Conservation (phyloP, 2,329 filamentous ascomycete genomes). For the Penicillium frequentans region DNA sequence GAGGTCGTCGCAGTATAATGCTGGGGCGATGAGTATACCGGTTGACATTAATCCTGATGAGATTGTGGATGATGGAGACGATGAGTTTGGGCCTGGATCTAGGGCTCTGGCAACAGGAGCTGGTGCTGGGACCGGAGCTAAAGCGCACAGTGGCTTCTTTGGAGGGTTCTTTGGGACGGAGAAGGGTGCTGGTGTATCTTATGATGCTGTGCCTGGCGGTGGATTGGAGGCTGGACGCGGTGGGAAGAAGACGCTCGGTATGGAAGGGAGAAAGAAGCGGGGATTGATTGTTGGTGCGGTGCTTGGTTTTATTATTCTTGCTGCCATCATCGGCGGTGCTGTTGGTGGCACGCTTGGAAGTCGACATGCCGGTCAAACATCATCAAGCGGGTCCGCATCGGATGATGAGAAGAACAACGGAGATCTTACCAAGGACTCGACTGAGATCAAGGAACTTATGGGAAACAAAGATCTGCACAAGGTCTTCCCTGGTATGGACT, state of each 20-base stretch:
- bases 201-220: conserved; percentile 54
- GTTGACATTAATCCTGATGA: conserved; percentile 70
- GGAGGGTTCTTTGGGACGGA: conserved; percentile 44
- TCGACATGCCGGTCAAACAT: conserved; percentile 43
- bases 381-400: conserved; percentile 50
- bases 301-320: conserved; percentile 64
- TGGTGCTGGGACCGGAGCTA: conserved; percentile 46
- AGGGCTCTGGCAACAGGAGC: conserved; percentile 29
- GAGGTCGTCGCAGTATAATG: conserved; percentile 55
- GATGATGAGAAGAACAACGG: conserved; percentile 65
- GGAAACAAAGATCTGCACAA: conserved; percentile 82
- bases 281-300: conserved; percentile 69
- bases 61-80: conserved; percentile 85
- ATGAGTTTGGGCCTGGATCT: conserved; percentile 57
- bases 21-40: conserved; percentile 51
- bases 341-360: conserved; percentile 70
- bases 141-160: conserved; percentile 35
- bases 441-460: conserved; percentile 77
- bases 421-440: conserved; percentile 71
- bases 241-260: conserved; percentile 67
- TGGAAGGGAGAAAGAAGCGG: conserved; percentile 63
- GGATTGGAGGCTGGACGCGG: conserved; percentile 26
- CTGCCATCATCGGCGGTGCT: conserved; percentile 71
- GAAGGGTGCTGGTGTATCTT: conserved; percentile 48
- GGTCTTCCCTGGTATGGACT: conserved; percentile 93